A percentile compares a stretch with the other conserved stretches of the same genome.
phyloP scores from a whole-genome alignment of 2,329 filamentous ascomycete species.

The Alternaria metachromatica region DNA sequence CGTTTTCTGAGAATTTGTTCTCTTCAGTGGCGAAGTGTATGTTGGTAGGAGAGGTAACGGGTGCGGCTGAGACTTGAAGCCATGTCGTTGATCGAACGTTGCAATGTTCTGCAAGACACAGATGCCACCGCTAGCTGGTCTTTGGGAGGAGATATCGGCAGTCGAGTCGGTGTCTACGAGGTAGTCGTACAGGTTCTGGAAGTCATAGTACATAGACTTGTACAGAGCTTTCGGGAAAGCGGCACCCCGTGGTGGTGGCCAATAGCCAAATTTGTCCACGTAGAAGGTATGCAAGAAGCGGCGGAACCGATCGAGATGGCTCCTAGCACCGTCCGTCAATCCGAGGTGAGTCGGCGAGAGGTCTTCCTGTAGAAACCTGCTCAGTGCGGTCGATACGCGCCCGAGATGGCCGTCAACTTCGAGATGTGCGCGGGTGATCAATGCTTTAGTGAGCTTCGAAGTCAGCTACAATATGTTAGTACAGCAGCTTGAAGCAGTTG shows the following conservation, averaged over 20 bases:
- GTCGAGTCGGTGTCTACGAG: slow-evolving; percentile 69
- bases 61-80: slow-evolving; percentile 66
- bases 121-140: slow-evolving; percentile 68
- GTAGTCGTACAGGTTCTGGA: slow-evolving; percentile 73
- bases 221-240: slow-evolving; percentile 67
- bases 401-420: slow-evolving; percentile 71
- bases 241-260: slow-evolving; percentile 65
- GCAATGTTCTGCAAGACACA: slow-evolving; percentile 73
- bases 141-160: slow-evolving; percentile 58
- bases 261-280: slow-evolving; percentile 71
- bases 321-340: slow-evolving; percentile 64
- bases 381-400: slow-evolving; percentile 64
- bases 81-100: slow-evolving; percentile 68
- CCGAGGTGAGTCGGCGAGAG: slow-evolving; percentile 71
- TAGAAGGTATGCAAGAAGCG: slow-evolving; percentile 73
- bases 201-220: slow-evolving; percentile 70
- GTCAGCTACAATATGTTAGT: slow-evolving; percentile 35
- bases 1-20: slow-evolving; percentile 40
- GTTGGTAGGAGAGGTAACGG: slow-evolving; percentile 71
- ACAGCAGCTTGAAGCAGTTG: not conserved
- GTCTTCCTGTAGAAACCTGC: slow-evolving; percentile 74
- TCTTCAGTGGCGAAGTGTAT: slow-evolving; percentile 35
- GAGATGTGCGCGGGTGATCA: slow-evolving; percentile 67
- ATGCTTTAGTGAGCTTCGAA: slow-evolving; percentile 64
- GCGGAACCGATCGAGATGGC: slow-evolving; percentile 76